Base-by-base conservation (phyloP, 1,139 yeast genomes). In the Yamadazyma atlantica region DNA sequence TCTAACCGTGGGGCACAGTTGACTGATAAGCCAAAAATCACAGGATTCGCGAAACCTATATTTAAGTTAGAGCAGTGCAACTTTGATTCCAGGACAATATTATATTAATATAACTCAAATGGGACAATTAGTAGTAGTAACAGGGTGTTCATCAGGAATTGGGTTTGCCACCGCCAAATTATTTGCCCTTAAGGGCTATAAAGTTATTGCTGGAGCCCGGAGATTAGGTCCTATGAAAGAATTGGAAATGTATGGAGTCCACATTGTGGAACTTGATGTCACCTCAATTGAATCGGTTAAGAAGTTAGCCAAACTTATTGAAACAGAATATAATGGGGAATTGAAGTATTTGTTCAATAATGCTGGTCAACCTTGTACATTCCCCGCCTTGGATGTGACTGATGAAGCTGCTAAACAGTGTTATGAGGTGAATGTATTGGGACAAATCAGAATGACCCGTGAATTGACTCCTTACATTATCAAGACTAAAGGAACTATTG, bases 61-160 rank as follows among this genome's bases (percentile, higher is more conserved):
- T n/a, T n/a, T n/a, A n/a, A n/a, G n/a, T n/a, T n/a, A n/a, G n/a
- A n/a, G n/a, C n/a, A n/a, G n/a, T n/a, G n/a, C n/a, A n/a, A n/a
- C n/a, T n/a, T n/a, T n/a, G n/a, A n/a, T n/a, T n/a, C n/a, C n/a
- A n/a, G n/a, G n/a, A n/a, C n/a, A n/a, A n/a, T n/a, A n/a, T n/a
- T n/a, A n/a, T n/a, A n/a, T n/a, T n/a, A n/a, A n/a, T n/a, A n/a
- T n/a, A n/a, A n/a, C n/a, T n/a, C n/a, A n/a, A n/a, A n/a, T 16
- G 4, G 30, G 30, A 10, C 15, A 29, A 29, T 19, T 29, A 7
- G 89, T 80, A 2, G 63, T 84, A 31, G 75, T 86, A 23, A 86
- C 95, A 1, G 95, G 95, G 7, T 86, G 87, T 13, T 83, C 92
- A 0, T 82, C 90, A 0, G 95, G 95, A 9, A 86, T 86, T 39